These are phyloP conservation scores for Dioscorea zingiberensis DNA, from an alignment of 106 monocot species.

Conservation along the genomic window DNA sequence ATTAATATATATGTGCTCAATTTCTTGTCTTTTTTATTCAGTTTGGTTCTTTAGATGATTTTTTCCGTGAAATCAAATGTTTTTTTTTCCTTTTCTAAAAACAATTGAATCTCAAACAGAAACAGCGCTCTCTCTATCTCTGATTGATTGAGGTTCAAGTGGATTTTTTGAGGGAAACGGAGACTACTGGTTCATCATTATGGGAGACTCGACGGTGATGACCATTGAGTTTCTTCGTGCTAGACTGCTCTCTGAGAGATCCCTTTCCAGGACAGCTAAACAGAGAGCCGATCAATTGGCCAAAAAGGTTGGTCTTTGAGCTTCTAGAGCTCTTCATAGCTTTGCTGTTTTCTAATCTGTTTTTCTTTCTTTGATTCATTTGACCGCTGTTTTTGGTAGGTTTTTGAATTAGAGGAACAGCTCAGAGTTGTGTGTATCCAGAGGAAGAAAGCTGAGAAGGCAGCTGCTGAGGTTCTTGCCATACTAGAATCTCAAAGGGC, in stretches of 20 bases:
- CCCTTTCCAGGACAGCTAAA: constrained; percentile 73
- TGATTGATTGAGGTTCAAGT: no score
- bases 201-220: constrained; percentile 76
- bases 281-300: constrained; percentile 86
- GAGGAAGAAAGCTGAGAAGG: constrained; percentile 86
- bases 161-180: no score
- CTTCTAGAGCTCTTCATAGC: constrained; percentile 3
- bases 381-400: constrained; percentile 26
- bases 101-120: no score
- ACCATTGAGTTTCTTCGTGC: constrained; percentile 94
- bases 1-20: no score
- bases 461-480: constrained; percentile 61
- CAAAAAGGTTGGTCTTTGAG: constrained; percentile 40
- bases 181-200: constrained; percentile 1
- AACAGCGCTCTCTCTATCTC: no score
- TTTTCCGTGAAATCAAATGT: no score
- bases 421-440: constrained; percentile 56
- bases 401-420: constrained; percentile 82
- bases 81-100: no score
- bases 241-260: constrained; percentile 88
- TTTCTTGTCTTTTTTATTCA: no score
- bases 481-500: constrained; percentile 73
- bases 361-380: not conserved
- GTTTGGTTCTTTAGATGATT: no score
- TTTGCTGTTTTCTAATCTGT: not conserved